Conservation (phyloP, 2,329 filamentous ascomycete species). For the Fonsecaea pugnacius region DNA sequence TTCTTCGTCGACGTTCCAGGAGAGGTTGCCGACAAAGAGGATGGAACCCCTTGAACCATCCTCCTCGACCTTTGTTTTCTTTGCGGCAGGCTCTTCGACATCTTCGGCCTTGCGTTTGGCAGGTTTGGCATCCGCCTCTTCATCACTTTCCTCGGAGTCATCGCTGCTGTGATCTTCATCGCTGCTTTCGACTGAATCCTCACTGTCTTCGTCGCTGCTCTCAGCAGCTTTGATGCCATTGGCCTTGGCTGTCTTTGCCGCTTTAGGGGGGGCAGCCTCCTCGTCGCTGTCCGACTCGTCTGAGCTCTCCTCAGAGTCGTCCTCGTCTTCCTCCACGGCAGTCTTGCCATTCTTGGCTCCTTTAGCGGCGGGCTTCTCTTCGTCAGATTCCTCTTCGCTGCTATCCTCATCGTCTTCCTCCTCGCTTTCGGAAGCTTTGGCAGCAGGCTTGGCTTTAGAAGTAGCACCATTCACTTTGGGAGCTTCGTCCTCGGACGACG, state of each 20-base stretch:
- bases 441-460: slow-evolving; percentile 26
- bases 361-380: slow-evolving; percentile 8
- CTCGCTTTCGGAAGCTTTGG: slow-evolving; percentile 28
- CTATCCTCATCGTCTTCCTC: slow-evolving; percentile 31
- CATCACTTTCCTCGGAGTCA: slow-evolving; percentile 36
- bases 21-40: slow-evolving; percentile 87
- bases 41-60: slow-evolving; percentile 60
- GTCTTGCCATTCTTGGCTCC: slow-evolving; percentile 1
- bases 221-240: slow-evolving; percentile 18
- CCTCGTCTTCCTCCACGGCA: slow-evolving; percentile 15
- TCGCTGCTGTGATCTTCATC: slow-evolving; percentile 31
- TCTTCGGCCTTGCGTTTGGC: slow-evolving; percentile 56
- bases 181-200: slow-evolving; percentile 27
- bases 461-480: slow-evolving; percentile 32
- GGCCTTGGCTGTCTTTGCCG: slow-evolving; percentile 3
- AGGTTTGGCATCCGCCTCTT: slow-evolving; percentile 37
- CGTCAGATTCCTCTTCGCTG: slow-evolving; percentile 41
- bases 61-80: slow-evolving; percentile 61
- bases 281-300: slow-evolving; percentile 40
- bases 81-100: slow-evolving; percentile 48
- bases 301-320: slow-evolving; percentile 37
- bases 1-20: slow-evolving; percentile 88
- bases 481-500: slow-evolving; percentile 34
- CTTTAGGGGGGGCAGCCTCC: slow-evolving; percentile 30
- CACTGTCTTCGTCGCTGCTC: slow-evolving; percentile 17